Evolutionary conservation across 345 rosid species (phyloP).

Genomic region (Gossypium raimondii): DNA sequence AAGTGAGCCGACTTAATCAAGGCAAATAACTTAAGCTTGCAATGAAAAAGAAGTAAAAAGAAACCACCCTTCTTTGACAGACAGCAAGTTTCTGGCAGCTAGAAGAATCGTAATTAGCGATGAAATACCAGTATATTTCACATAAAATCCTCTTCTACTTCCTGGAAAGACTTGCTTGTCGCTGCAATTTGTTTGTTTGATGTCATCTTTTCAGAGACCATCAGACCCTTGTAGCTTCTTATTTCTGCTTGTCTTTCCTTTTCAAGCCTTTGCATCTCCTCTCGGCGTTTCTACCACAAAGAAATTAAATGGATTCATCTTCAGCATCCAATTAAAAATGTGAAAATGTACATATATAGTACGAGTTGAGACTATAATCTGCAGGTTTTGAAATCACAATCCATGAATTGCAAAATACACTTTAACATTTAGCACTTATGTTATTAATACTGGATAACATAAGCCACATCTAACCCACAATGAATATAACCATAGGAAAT

Average conservation of each 20-base stretch:
- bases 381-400: not conserved
- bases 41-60: slow-evolving; percentile 18
- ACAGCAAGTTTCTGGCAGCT: slow-evolving; percentile 16
- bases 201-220: slow-evolving; percentile 57
- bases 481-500: not conserved
- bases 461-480: not conserved
- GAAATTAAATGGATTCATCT: not conserved
- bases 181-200: slow-evolving; percentile 94
- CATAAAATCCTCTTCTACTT: slow-evolving; percentile 97
- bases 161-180: slow-evolving; percentile 80
- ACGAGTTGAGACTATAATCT: not conserved
- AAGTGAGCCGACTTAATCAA: slow-evolving; percentile 20
- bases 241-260: slow-evolving; percentile 86
- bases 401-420: not conserved
- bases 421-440: not conserved
- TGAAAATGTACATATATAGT: not conserved
- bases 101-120: slow-evolving; percentile 14
- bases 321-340: not conserved
- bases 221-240: slow-evolving; percentile 69
- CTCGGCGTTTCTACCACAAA: slow-evolving; percentile 72
- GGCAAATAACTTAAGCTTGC: slow-evolving; percentile 21
- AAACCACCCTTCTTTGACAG: slow-evolving; percentile 23
- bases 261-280: slow-evolving; percentile 82
- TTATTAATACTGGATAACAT: not conserved
- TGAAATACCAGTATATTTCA: slow-evolving; percentile 22